Percentiles rank a stretch among this genome's conserved stretches.
These are phyloP conservation scores for Nannochloropsis salina DNA, from an alignment of 108 stramenopile species.

Conservation along the genomic window DNA sequence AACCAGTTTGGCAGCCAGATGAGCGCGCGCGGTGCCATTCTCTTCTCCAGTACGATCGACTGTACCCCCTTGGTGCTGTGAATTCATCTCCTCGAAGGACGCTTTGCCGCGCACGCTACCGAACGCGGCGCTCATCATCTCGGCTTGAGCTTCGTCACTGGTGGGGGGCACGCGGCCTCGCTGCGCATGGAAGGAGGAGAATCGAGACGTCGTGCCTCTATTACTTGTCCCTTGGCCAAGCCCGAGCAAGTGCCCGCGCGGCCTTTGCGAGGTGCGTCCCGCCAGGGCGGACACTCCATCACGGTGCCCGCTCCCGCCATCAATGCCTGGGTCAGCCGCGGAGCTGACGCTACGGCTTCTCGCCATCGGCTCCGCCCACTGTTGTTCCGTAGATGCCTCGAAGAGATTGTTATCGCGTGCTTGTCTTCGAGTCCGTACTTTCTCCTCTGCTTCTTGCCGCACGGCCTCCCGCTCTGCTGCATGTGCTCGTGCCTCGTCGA, in stretches of 20 bases:
- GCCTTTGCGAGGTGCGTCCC: not conserved
- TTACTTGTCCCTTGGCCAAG: not conserved
- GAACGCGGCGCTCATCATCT: constrained; percentile 13
- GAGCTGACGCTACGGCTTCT: not conserved
- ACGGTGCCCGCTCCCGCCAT: not conserved
- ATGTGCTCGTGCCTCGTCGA: not conserved
- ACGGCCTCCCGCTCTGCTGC: constrained; percentile 15
- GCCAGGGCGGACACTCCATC: not conserved
- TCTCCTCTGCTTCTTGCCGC: constrained; percentile 7
- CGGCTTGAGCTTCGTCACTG: not conserved
- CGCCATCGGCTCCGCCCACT: not conserved
- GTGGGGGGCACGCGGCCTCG: not conserved
- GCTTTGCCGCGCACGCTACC: not conserved
- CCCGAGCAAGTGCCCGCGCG: not conserved
- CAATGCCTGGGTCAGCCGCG: not conserved
- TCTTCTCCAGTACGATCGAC: not conserved
- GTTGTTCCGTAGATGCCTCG: not conserved
- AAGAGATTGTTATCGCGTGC: not conserved
- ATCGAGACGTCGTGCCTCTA: not conserved
- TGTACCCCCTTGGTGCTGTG: not conserved
- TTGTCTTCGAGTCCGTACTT: not conserved
- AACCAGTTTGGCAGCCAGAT: not conserved
- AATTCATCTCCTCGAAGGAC: not conserved
- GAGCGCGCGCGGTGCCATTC: not conserved
- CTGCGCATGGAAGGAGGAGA: not conserved